phyloP scores from a whole-genome alignment of 768 basidiomycete species.

The Lactifluus pinguis region DNA sequence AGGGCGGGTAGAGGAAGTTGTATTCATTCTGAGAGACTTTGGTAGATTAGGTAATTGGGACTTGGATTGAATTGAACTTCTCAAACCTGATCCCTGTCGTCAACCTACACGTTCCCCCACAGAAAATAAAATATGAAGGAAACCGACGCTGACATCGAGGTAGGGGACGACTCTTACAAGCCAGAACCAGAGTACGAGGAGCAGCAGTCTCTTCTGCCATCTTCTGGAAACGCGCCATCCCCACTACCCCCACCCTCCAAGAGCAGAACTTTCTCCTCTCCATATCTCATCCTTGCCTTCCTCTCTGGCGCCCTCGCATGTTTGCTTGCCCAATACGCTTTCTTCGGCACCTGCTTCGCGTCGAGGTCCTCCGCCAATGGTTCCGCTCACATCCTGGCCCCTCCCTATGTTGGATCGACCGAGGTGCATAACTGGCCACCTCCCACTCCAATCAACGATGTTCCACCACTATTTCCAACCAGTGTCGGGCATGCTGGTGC shows the following conservation, averaged over 20 bases:
- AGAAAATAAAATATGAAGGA: not conserved
- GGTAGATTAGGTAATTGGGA: slow-evolving; percentile 2
- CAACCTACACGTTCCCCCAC: not conserved
- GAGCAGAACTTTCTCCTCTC: not conserved
- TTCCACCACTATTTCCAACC: slow-evolving; percentile 67
- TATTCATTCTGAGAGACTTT: slow-evolving; percentile 85
- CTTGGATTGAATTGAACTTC: not conserved
- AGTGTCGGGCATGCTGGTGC: slow-evolving; percentile 67
- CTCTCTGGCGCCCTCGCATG: slow-evolving; percentile 13
- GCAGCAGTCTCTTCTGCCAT: slow-evolving; percentile 22
- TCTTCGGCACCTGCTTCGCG: slow-evolving; percentile 9
- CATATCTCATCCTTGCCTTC: slow-evolving; percentile 11
- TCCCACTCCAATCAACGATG: slow-evolving; percentile 58
- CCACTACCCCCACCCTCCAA: slow-evolving; percentile 24
- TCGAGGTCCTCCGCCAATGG: not conserved
- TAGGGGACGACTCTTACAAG: slow-evolving; percentile 11
- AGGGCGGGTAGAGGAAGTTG: slow-evolving; percentile 77
- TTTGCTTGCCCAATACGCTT: slow-evolving; percentile 7
- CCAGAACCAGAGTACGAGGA: slow-evolving; percentile 11
- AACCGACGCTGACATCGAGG: slow-evolving; percentile 1
- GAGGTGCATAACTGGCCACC: slow-evolving; percentile 65
- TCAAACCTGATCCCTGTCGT: no score
- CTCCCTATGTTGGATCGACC: slow-evolving; percentile 67
- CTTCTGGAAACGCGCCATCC: slow-evolving; percentile 18
- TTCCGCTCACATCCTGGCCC: slow-evolving; percentile 32